Conservation (phyloP, 352 stramenopile species). For the Globisporangium solare region DNA sequence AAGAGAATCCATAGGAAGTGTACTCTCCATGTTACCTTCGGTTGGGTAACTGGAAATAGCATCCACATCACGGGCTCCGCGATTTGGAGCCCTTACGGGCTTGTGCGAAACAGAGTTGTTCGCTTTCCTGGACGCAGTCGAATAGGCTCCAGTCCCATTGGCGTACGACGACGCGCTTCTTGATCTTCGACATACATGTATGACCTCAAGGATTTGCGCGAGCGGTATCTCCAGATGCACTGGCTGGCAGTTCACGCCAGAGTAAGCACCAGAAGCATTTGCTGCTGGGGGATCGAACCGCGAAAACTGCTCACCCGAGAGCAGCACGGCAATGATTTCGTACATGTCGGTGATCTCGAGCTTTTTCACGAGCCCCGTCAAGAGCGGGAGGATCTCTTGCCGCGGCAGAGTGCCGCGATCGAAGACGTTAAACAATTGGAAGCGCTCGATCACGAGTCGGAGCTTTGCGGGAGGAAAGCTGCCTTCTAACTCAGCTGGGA, state of each 20-base stretch:
- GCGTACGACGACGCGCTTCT: background rate
- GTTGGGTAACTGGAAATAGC: background rate
- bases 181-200: slow-evolving; percentile 9
- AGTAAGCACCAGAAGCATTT: background rate
- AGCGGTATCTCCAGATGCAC: slow-evolving; percentile 8
- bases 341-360: slow-evolving; percentile 41
- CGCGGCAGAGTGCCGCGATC: slow-evolving; percentile 29
- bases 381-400: slow-evolving; percentile 34
- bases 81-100: too few relatives aligned
- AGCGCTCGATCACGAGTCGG: slow-evolving; percentile 25
- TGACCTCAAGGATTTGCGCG: slow-evolving; percentile 1
- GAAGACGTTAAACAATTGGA: slow-evolving; percentile 40
- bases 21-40: background rate
- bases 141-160: background rate
- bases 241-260: background rate
- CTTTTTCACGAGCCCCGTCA: slow-evolving; percentile 28
- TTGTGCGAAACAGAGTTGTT: too few relatives aligned
- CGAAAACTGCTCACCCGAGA: slow-evolving; percentile 4
- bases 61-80: background rate
- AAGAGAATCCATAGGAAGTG: background rate
- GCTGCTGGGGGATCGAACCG: background rate
- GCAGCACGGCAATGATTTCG: slow-evolving; percentile 26
- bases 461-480: slow-evolving; percentile 32
- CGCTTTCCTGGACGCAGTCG: background rate
- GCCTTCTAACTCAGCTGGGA: slow-evolving; percentile 21